Evolutionary conservation across 495 filamentous ascomycete genomes (phyloP).

Genomic region (Penicillium arizonense): DNA sequence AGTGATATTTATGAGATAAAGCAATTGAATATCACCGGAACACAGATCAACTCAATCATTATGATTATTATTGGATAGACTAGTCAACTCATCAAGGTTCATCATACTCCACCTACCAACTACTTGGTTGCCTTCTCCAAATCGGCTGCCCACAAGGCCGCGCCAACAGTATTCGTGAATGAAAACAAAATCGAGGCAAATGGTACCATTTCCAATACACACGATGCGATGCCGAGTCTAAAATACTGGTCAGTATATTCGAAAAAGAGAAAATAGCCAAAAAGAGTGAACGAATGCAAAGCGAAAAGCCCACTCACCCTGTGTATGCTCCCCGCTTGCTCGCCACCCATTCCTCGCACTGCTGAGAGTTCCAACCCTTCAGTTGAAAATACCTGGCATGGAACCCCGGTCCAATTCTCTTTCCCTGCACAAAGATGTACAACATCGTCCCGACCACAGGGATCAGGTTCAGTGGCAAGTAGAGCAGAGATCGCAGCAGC

Average conservation of each 20-base stretch:
- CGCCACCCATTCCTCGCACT: constrained; percentile 63
- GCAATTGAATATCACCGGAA: no score
- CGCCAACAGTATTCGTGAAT: constrained; percentile 90
- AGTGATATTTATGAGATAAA: background rate
- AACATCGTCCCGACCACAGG: constrained; percentile 81
- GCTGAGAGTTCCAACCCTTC: constrained; percentile 66
- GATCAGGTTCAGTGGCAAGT: constrained; percentile 90
- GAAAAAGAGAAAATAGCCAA: background rate
- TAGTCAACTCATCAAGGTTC: no score
- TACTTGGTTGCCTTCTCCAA: constrained; percentile 59
- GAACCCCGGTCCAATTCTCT: constrained; percentile 46
- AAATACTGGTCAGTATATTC: constrained; percentile 13
- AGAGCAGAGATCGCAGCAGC: constrained; percentile 67
- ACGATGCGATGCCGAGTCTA: constrained; percentile 76
- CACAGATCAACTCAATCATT: no score
- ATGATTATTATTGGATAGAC: no score
- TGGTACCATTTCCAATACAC: constrained; percentile 81
- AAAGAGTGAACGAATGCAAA: background rate
- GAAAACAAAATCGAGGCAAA: constrained; percentile 78
- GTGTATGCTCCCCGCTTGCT: constrained; percentile 66
- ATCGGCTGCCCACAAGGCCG: constrained; percentile 92
- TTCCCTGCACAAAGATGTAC: constrained; percentile 77
- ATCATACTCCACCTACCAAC: background rate
- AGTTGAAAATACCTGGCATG: constrained; percentile 81
- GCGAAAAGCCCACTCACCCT: constrained; percentile 58